Evolutionary conservation across 2,329 filamentous ascomycete genomes (phyloP).

Genomic region (Tolypocladium cylindrosporum): DNA sequence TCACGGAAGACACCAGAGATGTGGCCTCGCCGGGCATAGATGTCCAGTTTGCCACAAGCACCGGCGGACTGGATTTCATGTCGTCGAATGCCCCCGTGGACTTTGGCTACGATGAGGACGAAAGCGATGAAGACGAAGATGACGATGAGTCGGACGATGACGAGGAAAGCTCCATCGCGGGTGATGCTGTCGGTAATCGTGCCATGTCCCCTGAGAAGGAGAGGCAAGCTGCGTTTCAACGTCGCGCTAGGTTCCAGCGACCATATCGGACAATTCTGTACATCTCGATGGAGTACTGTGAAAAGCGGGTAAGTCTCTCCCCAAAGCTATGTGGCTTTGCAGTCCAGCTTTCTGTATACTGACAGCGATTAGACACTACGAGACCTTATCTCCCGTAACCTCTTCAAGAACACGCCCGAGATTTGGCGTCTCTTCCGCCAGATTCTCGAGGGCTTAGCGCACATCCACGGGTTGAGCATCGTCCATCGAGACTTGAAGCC

Average conservation of each 20-base stretch:
- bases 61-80: slow-evolving; percentile 83
- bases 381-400: slow-evolving; percentile 69
- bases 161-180: slow-evolving; percentile 26
- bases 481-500: slow-evolving; percentile 95
- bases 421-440: slow-evolving; percentile 88
- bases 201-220: slow-evolving; percentile 20
- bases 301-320: slow-evolving; percentile 56
- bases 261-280: slow-evolving; percentile 69
- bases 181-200: slow-evolving; percentile 17
- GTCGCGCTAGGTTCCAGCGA: slow-evolving; percentile 31
- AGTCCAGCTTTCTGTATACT: background rate
- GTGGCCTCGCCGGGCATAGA: slow-evolving; percentile 29
- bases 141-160: slow-evolving; percentile 37
- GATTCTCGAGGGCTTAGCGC: slow-evolving; percentile 76
- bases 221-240: slow-evolving; percentile 15
- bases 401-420: slow-evolving; percentile 66
- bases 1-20: slow-evolving; percentile 24
- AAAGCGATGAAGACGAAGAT: slow-evolving; percentile 34
- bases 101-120: slow-evolving; percentile 57
- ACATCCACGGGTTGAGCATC: slow-evolving; percentile 85
- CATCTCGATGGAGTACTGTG: slow-evolving; percentile 98
- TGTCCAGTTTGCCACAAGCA: slow-evolving; percentile 59
- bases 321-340: background rate
- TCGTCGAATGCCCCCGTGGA: slow-evolving; percentile 75
- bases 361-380: slow-evolving; percentile 53